Base-by-base conservation (phyloP, 805 yeast species). In the Sugiyamaella qingdaonensis region DNA sequence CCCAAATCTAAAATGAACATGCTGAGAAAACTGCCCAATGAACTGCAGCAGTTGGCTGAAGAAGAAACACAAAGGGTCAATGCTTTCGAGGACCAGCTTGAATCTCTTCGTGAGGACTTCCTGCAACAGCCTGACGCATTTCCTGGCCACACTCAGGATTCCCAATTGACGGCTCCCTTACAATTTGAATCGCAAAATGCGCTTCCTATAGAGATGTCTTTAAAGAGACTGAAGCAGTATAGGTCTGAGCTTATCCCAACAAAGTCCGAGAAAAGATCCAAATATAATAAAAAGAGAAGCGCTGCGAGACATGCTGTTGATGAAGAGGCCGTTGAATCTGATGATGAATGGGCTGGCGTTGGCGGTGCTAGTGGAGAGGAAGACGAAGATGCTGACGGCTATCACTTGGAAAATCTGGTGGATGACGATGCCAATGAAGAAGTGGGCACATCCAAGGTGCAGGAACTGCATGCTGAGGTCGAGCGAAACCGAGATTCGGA, bases 281-380 rank as follows among this genome's bases (percentile, higher is more conserved):
- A 37, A 37, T 55, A 29, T 34, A 54, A 54, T 43, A 58, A 56
- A 46, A 44, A 32, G 18, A 42, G 36, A 10, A 46, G 51, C 10
- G 46, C 47, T 10, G 60, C 59, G 2, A 19, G 54, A 10, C 55
- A 39, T 1, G 35, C 57, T 9, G 56, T 60, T 7, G 65, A 62
- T 31, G 64, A 61, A 31, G 65, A 62, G 44, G 65, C 65, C 27
- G 58, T 55, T 18, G 65, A 62, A 46, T 61, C 64, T 2, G 65
- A 62, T 13, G 65, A 62, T 36, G 65, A 62, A 49, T 62, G 64
- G 64, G 64, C 64, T n/a, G 63, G 63, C 2, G 39, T 60, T n/a
- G 65, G 64, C n/a, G 65, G 65, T 3, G 62, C 54, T 24, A 56
- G 59, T 32, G 62, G 57, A 31, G 63, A 60, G 7, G 59, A 58